phyloP scores from a whole-genome alignment of 2,329 filamentous ascomycete genomes.

The Penicillium sp. region DNA sequence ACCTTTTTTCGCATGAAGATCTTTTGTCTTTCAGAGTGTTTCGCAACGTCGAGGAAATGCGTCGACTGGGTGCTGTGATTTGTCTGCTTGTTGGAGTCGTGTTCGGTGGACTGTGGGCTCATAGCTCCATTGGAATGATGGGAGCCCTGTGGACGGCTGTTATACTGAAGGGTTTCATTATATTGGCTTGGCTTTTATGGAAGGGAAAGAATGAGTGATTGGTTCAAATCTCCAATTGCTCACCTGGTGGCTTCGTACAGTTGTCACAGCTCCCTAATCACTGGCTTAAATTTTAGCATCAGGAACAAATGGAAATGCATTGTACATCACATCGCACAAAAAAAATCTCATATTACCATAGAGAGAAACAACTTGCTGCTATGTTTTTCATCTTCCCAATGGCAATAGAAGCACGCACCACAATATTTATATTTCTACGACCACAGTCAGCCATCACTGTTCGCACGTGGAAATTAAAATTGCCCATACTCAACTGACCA shows the following conservation, averaged over 20 bases:
- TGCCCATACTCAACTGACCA: not conserved
- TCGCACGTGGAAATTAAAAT: not conserved
- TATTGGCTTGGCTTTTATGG: conserved; percentile 63
- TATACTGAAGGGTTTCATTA: conserved; percentile 56
- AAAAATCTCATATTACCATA: too few species aligned
- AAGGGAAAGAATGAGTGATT: conserved; percentile 42
- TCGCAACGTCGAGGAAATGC: conserved; percentile 54
- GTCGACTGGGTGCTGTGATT: conserved; percentile 51
- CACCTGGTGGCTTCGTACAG: not conserved
- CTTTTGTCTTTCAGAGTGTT: conserved; percentile 43
- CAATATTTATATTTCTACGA: too few species aligned
- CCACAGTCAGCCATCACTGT: too few species aligned
- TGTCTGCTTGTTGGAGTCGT: conserved; percentile 56
- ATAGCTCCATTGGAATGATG: conserved; percentile 51
- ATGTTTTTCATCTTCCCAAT: too few species aligned
- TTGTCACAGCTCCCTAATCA: not conserved
- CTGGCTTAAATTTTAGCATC: not conserved
- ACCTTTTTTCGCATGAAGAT: conserved; percentile 67
- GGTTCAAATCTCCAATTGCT: not conserved
- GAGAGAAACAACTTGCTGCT: too few species aligned
- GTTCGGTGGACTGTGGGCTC: conserved; percentile 55
- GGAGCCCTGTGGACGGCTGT: conserved; percentile 63
- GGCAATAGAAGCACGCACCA: too few species aligned
- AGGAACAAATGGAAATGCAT: too few species aligned
- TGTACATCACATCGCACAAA: too few species aligned